Evolutionary conservation across 2,329 filamentous ascomycete species (phyloP).

Genomic region (Xenoacremonium recifei): DNA sequence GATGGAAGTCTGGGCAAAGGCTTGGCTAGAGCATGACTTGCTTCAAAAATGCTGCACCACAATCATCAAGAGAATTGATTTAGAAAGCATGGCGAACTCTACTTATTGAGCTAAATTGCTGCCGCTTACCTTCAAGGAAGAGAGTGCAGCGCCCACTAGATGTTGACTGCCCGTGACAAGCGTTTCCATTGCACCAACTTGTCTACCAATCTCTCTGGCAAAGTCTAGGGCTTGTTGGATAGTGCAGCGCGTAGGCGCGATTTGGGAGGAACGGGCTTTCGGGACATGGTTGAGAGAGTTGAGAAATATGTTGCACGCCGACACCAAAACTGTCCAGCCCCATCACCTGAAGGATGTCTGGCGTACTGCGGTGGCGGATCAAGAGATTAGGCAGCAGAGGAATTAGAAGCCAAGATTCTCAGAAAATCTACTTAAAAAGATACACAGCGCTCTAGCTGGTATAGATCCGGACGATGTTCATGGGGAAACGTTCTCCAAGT

Average conservation of each 20-base stretch:
- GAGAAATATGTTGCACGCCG: background rate
- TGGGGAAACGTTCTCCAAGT: background rate
- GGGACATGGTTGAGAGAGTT: constrained; percentile 1
- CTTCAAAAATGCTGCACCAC: no score
- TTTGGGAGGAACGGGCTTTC: background rate
- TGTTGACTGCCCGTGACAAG: background rate
- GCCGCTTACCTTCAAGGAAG: no score
- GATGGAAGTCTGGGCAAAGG: no score
- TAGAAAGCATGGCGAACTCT: no score
- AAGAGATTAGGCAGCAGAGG: constrained; percentile 2
- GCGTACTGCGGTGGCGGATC: constrained; percentile 5
- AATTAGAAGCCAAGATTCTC: constrained; percentile 1
- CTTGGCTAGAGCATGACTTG: no score
- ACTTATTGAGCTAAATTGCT: no score
- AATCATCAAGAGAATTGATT: no score
- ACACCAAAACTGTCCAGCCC: background rate
- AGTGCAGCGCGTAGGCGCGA: background rate
- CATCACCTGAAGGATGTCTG: background rate
- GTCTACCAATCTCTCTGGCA: no score
- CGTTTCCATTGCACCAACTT: background rate
- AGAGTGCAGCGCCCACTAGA: no score
- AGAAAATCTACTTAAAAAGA: background rate
- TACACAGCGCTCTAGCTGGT: background rate
- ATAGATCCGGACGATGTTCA: background rate
- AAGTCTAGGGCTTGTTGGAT: no score